Percentiles rank a stretch among this genome's conserved stretches.
Evolutionary conservation across 2,329 filamentous ascomycete genomes (phyloP).

Genomic region (Clathrospora elynae): DNA sequence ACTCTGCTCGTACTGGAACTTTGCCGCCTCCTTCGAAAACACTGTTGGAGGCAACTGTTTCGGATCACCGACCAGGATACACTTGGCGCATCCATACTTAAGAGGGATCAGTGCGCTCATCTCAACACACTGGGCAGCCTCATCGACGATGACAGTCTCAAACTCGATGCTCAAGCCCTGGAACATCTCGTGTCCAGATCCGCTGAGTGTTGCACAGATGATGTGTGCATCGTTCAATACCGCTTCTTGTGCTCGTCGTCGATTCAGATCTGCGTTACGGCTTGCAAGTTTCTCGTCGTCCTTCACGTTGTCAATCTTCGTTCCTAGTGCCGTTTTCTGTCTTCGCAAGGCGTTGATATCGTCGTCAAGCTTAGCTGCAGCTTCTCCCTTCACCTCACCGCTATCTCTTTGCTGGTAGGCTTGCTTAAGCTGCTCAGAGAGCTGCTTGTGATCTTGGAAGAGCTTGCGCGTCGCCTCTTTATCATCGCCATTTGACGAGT

Average conservation of each 20-base stretch:
- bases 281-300: constrained; percentile 81
- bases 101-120: constrained; percentile 93
- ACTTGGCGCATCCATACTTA: constrained; percentile 96
- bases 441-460: constrained; percentile 68
- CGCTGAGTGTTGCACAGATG: constrained; percentile 92
- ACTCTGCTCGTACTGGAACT: constrained; percentile 96
- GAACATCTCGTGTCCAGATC: constrained; percentile 97
- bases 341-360: constrained; percentile 79
- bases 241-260: constrained; percentile 84
- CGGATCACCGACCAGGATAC: constrained; percentile 94
- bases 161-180: constrained; percentile 93
- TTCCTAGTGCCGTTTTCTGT: constrained; percentile 75
- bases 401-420: constrained; percentile 71
- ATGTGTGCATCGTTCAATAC: constrained; percentile 91
- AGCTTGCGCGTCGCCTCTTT: constrained; percentile 65
- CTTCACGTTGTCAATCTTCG: constrained; percentile 83
- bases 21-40: constrained; percentile 87
- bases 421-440: constrained; percentile 69
- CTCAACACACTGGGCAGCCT: constrained; percentile 97
- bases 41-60: constrained; percentile 97
- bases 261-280: constrained; percentile 83
- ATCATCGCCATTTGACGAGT: constrained; percentile 47
- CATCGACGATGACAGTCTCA: constrained; percentile 97
- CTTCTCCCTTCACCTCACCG: constrained; percentile 64
- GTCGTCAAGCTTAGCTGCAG: constrained; percentile 70